phyloP scores from a whole-genome alignment of 1,284 basidiomycete species.

The Albatrellus sp. region DNA sequence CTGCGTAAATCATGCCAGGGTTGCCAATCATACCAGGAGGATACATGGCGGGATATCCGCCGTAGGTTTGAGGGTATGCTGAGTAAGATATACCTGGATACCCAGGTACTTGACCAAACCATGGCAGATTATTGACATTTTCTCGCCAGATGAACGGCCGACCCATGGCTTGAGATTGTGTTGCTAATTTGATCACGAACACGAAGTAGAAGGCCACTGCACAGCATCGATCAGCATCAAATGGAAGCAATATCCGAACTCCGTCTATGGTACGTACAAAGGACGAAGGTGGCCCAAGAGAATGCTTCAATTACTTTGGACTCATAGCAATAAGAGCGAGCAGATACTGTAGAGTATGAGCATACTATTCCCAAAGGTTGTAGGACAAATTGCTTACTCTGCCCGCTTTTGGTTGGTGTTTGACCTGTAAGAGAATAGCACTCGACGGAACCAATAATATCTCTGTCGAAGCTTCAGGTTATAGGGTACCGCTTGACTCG shows the following conservation, averaged over 20 bases:
- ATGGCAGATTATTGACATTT: conserved; percentile 36
- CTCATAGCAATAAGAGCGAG: conserved; percentile 52
- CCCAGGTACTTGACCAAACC: conserved; percentile 38
- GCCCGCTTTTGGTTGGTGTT: conserved; percentile 39
- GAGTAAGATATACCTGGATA: conserved; percentile 16
- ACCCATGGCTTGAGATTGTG: conserved; percentile 30
- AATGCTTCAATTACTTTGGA: conserved; percentile 69
- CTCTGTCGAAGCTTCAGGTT: conserved; percentile 25
- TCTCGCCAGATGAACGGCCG: conserved; percentile 33
- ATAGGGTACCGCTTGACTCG: too few relatives aligned
- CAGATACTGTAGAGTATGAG: conserved; percentile 31
- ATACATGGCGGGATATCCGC: conserved; percentile 13
- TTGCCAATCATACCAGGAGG: conserved; percentile 1
- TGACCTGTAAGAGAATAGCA: conserved; percentile 42
- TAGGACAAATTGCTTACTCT: conserved; percentile 27
- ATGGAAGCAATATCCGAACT: conserved; percentile 15
- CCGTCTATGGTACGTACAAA: conserved; percentile 29
- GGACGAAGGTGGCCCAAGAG: conserved; percentile 60
- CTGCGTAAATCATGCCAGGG: conserved; percentile 8
- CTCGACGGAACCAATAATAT: conserved; percentile 54
- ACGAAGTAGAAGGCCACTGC: conserved; percentile 32
- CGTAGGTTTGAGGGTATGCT: conserved; percentile 10
- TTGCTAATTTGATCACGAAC: conserved; percentile 29
- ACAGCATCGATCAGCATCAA: conserved; percentile 8
- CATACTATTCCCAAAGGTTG: background rate